Percentiles rank a stretch among this genome's conserved stretches.
These are phyloP conservation scores for Beta vulgaris DNA, from an alignment of 148 eudicot species.

Conservation along the genomic window DNA sequence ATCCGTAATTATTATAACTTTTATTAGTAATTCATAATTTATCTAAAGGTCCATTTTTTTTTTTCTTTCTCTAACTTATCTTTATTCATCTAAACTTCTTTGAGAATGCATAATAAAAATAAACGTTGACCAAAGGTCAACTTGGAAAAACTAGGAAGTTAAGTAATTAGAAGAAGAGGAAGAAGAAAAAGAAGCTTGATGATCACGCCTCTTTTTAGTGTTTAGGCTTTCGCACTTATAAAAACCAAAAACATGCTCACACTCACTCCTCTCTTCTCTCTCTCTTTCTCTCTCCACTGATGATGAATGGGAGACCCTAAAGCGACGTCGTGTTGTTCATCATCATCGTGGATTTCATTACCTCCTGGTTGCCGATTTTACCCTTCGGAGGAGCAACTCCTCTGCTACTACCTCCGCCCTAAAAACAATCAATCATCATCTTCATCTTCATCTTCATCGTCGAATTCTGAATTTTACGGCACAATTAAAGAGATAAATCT, in stretches of 20 bases:
- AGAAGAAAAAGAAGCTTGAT: conserved; percentile 5
- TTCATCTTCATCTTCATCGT: not conserved
- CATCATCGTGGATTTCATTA: conserved; percentile 4
- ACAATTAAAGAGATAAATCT: conserved; percentile 41
- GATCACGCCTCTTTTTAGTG: conserved; percentile 5
- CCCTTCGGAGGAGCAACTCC: conserved; percentile 55
- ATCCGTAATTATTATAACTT: too few relatives aligned
- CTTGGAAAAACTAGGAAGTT: not conserved
- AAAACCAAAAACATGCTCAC: conserved; percentile 4
- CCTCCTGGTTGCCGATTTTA: conserved; percentile 65
- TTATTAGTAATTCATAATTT: too few relatives aligned
- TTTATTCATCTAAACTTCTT: too few relatives aligned
- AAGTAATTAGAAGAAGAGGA: not conserved
- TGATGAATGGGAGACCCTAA: conserved; percentile 42
- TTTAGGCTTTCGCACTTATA: not conserved
- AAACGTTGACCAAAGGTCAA: not conserved
- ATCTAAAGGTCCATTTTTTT: too few relatives aligned
- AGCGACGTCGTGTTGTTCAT: not conserved
- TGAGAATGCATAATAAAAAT: too few relatives aligned
- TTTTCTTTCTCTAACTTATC: too few relatives aligned
- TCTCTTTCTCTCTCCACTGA: not conserved
- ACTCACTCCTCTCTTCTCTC: not conserved
- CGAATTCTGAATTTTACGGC: conserved; percentile 2
- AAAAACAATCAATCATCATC: conserved; percentile 22
- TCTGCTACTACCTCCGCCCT: conserved; percentile 41